Evolutionary conservation across 1,139 yeast species (phyloP), one percentile per base, ranked within the genome.

Genomic region (Lodderomyces parapsilosis): DNA sequence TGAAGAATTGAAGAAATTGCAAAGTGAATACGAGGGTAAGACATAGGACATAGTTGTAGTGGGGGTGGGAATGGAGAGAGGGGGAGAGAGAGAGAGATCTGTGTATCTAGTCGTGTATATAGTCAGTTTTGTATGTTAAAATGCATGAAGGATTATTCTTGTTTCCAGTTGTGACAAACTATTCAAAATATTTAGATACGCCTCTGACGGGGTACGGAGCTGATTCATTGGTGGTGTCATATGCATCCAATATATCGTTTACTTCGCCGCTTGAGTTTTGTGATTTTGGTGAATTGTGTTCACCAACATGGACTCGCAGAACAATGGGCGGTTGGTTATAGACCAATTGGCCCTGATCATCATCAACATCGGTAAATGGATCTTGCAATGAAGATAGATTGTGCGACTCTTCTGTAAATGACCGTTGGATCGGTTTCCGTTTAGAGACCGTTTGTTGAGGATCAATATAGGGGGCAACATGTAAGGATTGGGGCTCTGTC

Each of bases 1-100:
- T 47, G 81, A 76, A 43, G 95, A 89, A 60, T 74, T 91, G 59
- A 78, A 76, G 43, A 74, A 80, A 63, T 76, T 91, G 67, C 81
- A 76, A 63, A 72, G 76, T 58, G 93, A 88, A 59, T 84, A 84
- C 56, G 83, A 78, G 53, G 65, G 64, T 35, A 72, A 68, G 55
- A 68, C 71, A 53, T 30, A 27, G 14, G 31, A 9, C 13, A 11
- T 6, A 23, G 24, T 8, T 17, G 13, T 11, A 7, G 4, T 19
- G 3, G 25, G 4, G 20, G 19, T 35, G n/a, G 18, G n/a, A n/a
- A n/a, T n/a, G n/a, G n/a, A n/a, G n/a, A n/a, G n/a, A n/a, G n/a
- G n/a, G n/a, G n/a, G n/a, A n/a, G n/a, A n/a, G n/a, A n/a, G n/a
- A n/a, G n/a, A n/a, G n/a, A n/a, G n/a, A n/a, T n/a, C n/a, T n/a